A percentile compares a stretch with the other conserved stretches of the same genome.
phyloP scores from a whole-genome alignment of 352 stramenopile genomes.

The Phytophthora meadii region DNA sequence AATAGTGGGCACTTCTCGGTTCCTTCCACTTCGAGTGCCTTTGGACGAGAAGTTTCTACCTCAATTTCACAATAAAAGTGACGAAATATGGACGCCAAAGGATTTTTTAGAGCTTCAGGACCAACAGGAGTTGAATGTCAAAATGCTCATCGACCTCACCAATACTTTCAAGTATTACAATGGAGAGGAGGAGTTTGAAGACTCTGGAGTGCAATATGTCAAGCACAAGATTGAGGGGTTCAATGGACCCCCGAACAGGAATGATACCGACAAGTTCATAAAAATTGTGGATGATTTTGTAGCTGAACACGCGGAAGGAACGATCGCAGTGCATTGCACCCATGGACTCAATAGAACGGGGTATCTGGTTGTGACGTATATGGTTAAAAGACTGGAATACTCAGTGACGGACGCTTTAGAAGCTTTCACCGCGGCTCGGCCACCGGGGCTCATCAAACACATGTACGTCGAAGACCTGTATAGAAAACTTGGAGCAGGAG shows the following conservation, averaged over 20 bases:
- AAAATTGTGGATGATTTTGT: slow-evolving; percentile 74
- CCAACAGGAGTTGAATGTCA: slow-evolving; percentile 46
- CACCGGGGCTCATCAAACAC: slow-evolving; percentile 83
- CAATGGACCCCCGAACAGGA: slow-evolving; percentile 47
- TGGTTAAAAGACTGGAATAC: slow-evolving; percentile 58
- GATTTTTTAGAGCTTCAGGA: slow-evolving; percentile 61
- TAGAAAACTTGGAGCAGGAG: slow-evolving; percentile 44
- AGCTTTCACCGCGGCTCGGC: slow-evolving; percentile 67
- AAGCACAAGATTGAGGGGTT: slow-evolving; percentile 87
- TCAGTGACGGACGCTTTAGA: slow-evolving; percentile 66
- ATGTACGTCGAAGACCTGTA: slow-evolving; percentile 86
- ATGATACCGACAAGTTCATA: slow-evolving; percentile 67
- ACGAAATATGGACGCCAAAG: slow-evolving; percentile 65
- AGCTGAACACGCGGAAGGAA: slow-evolving; percentile 40
- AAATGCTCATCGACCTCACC: slow-evolving; percentile 82
- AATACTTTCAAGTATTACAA: slow-evolving; percentile 90
- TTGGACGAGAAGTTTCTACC: slow-evolving; percentile 72
- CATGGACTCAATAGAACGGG: slow-evolving; percentile 83
- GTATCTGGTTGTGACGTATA: slow-evolving; percentile 78
- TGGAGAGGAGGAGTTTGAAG: slow-evolving; percentile 54
- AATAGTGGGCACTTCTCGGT: slow-evolving; percentile 57
- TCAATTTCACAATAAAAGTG: slow-evolving; percentile 37
- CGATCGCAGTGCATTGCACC: slow-evolving; percentile 81
- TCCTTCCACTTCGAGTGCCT: slow-evolving; percentile 75
- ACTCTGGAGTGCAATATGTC: slow-evolving; percentile 64